A percentile compares a stretch with the other conserved stretches of the same genome.
These are phyloP conservation scores for Boletus rubescentipes DNA, from an alignment of 768 basidiomycete genomes.

Conservation along the genomic window DNA sequence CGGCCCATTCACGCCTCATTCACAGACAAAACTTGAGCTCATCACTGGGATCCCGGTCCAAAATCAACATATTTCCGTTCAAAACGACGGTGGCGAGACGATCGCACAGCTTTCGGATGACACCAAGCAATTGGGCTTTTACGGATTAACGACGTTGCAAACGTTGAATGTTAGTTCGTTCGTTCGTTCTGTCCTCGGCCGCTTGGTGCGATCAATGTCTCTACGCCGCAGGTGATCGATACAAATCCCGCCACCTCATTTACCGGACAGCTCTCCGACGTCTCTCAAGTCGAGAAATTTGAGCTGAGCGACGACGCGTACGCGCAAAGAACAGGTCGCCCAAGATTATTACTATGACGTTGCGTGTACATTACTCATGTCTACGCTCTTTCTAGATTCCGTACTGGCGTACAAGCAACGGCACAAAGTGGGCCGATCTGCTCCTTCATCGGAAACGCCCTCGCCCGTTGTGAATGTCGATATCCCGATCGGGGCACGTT, in stretches of 20 bases:
- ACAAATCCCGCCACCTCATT: slow-evolving; percentile 72
- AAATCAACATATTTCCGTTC: slow-evolving; percentile 68
- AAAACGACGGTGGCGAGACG: slow-evolving; percentile 52
- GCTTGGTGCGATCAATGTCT: neutral
- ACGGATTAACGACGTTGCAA: slow-evolving; percentile 73
- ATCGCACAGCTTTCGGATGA: slow-evolving; percentile 66
- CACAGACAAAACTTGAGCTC: slow-evolving; percentile 76
- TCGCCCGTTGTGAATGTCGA: slow-evolving; percentile 35
- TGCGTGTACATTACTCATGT: neutral
- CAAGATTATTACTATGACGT: neutral
- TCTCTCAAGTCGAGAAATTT: slow-evolving; percentile 88
- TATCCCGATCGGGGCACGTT: slow-evolving; percentile 71
- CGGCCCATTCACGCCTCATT: neutral
- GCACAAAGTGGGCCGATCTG: slow-evolving; percentile 88
- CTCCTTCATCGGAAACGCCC: slow-evolving; percentile 45
- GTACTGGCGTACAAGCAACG: slow-evolving; percentile 87
- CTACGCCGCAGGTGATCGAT: slow-evolving; percentile 59
- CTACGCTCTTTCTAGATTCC: slow-evolving; percentile 54
- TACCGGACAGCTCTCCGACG: slow-evolving; percentile 83
- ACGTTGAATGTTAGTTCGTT: slow-evolving; percentile 66
- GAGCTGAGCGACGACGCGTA: slow-evolving; percentile 85
- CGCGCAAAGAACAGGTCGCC: slow-evolving; percentile 71
- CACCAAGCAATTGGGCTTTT: slow-evolving; percentile 65
- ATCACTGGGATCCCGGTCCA: slow-evolving; percentile 85
- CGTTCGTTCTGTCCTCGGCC: neutral